phyloP scores from a whole-genome alignment of 305 asterid species.

The Fraxinus baroniana region DNA sequence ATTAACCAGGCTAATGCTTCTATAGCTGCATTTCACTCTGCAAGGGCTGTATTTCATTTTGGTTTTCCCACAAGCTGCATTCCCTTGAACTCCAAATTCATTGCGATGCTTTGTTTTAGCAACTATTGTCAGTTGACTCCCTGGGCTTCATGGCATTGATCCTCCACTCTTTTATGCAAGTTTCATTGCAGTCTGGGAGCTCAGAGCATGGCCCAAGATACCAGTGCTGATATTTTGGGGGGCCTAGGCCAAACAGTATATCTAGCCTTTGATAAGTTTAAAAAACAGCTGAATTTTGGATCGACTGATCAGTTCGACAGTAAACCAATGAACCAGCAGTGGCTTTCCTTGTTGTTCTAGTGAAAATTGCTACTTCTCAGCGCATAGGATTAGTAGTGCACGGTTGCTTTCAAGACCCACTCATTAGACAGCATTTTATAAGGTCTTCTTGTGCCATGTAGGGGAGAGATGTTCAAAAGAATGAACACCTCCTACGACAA shows the following conservation, averaged over 20 bases:
- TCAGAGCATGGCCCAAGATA: background rate
- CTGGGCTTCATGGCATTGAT: slow-evolving; percentile 64
- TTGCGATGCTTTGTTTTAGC: slow-evolving; percentile 93
- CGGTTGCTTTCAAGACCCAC: too few relatives aligned
- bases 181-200: background rate
- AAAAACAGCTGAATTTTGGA: too few relatives aligned
- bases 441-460: too few relatives aligned
- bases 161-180: slow-evolving; percentile 19
- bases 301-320: too few relatives aligned
- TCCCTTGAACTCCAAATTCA: slow-evolving; percentile 87
- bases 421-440: too few relatives aligned
- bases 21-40: slow-evolving; percentile 90
- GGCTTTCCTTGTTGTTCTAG: too few relatives aligned
- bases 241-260: background rate
- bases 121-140: slow-evolving; percentile 52
- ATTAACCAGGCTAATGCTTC: slow-evolving; percentile 95
- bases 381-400: too few relatives aligned
- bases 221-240: background rate
- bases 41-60: slow-evolving; percentile 68
- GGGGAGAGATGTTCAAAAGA: too few relatives aligned
- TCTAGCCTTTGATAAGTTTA: background rate
- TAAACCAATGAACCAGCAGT: too few relatives aligned
- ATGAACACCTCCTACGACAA: too few relatives aligned
- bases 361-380: too few relatives aligned
- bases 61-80: slow-evolving; percentile 99